Evolutionary conservation across 164 flowering plant species (phyloP), one percentile per base, ranked within the genome.

Genomic region (Liquidambar formosana): DNA sequence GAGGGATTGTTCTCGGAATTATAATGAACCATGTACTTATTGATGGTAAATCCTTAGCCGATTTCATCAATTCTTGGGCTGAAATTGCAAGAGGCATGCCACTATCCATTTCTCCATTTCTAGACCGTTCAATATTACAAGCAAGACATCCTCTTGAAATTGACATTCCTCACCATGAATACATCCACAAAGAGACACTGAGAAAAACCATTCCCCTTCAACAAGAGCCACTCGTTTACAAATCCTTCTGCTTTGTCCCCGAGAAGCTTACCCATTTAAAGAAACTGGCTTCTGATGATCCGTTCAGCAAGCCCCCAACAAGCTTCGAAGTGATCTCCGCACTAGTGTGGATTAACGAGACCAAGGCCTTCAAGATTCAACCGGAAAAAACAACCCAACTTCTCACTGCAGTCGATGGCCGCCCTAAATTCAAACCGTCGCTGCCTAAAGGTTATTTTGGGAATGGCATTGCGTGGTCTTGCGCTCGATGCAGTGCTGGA

Each of bases 391-490:
- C 67, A 22, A 81, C 86, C 9, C 81, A 82, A 66, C 82, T 82
- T n/a, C 75, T 80, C 0, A 73, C 78, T 54, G 82, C 81, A 0
- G 89, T 86, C 16, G 88, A 86, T 61, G 82, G 80, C 0, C 26
- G 88, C 67, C 16, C 82, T 0, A 81, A 73, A 59, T 75, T 84
- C 12, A 61, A 69, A 21, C 82, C 88, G 1, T 73, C 80, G 5
- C 15, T 83, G 10, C 87, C 86, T 12, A 71, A 75, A 65, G 86
- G 86, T 25, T 87, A 76, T 75, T 81, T 77, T 60, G 87, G 90
- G 1, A 86, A 86, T 60, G 88, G 79, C 8, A 78, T 83, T 58
- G 81, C 76, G 28, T 48, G 73, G 63, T 62, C 74, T 5, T 43
- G 64, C 45, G 38, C 69, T 14, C 15, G 63, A 4, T 73, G 74